Percentiles rank a stretch among this genome's conserved stretches.
phyloP scores from a whole-genome alignment of 2,329 filamentous ascomycete genomes.

The Botrytis deweyae region DNA sequence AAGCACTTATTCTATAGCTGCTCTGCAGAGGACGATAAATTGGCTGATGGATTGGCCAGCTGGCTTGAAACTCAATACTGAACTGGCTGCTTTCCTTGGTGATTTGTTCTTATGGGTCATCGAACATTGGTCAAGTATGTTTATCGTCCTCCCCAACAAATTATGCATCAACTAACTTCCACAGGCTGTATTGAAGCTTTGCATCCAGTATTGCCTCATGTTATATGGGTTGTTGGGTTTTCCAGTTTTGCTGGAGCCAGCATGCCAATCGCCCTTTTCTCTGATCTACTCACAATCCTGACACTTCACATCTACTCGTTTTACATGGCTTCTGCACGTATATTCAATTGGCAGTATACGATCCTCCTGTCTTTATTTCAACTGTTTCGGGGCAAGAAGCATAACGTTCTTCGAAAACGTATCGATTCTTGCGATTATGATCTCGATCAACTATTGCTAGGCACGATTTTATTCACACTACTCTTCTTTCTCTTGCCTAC shows the following conservation, averaged over 20 bases:
- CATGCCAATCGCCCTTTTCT: slow-evolving; percentile 95
- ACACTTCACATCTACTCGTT: slow-evolving; percentile 98
- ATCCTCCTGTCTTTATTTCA: slow-evolving; percentile 98
- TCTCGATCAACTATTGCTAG: slow-evolving; percentile 90
- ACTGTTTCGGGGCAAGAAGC: slow-evolving; percentile 95
- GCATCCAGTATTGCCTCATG: slow-evolving; percentile 74
- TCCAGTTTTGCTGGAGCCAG: slow-evolving; percentile 94
- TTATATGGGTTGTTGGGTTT: slow-evolving; percentile 91
- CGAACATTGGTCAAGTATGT: slow-evolving; percentile 88
- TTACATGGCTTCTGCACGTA: slow-evolving; percentile 92
- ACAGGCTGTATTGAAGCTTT: slow-evolving; percentile 73
- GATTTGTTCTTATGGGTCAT: slow-evolving; percentile 98
- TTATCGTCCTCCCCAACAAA: background rate
- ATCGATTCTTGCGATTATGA: slow-evolving; percentile 99
- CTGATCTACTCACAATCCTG: slow-evolving; percentile 84
- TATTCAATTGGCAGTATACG: slow-evolving; percentile 97
- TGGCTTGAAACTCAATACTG: slow-evolving; percentile 90
- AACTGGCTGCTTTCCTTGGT: slow-evolving; percentile 89
- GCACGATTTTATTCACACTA: slow-evolving; percentile 93
- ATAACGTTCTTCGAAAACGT: slow-evolving; percentile 93
- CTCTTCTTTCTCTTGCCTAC: slow-evolving; percentile 94
- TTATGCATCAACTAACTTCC: slow-evolving; percentile 1
- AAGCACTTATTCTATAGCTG: slow-evolving; percentile 80
- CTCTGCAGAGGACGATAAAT: slow-evolving; percentile 81
- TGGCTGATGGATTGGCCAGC: slow-evolving; percentile 98